These are phyloP conservation scores for Ambrosia artemisiifolia DNA, from an alignment of 129 eudicot species.

Conservation along the genomic window DNA sequence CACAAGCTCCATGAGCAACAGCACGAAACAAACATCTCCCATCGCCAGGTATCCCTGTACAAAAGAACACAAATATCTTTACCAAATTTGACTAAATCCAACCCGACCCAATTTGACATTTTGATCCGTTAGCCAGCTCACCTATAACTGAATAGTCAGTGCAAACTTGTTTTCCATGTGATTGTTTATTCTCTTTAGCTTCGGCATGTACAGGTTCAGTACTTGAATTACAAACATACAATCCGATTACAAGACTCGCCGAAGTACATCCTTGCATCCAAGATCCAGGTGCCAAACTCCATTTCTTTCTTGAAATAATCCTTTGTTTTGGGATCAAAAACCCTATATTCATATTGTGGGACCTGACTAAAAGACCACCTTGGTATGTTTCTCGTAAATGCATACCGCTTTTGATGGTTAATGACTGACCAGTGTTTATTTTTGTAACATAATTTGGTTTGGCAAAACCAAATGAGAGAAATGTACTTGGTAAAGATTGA, in stretches of 20 bases:
- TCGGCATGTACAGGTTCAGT: constrained; percentile 35
- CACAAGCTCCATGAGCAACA: constrained; percentile 95
- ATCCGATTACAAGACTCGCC: constrained; percentile 59
- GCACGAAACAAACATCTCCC: constrained; percentile 98
- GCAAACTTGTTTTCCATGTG: constrained; percentile 78
- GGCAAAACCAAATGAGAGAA: constrained; percentile 29
- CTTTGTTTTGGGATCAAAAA: constrained; percentile 47
- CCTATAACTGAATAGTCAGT: constrained; percentile 86
- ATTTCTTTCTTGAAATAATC: constrained; percentile 41
- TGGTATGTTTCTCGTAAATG: constrained; percentile 33
- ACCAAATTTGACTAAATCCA: background rate
- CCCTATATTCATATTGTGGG: constrained; percentile 32
- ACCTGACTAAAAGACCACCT: constrained; percentile 34
- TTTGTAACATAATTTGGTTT: constrained; percentile 35
- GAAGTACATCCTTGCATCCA: constrained; percentile 46
- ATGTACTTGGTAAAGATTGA: constrained; percentile 30
- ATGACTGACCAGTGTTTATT: constrained; percentile 26
- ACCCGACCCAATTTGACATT: background rate
- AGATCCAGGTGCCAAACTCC: constrained; percentile 43
- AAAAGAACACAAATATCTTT: background rate
- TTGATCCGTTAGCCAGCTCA: constrained; percentile 29
- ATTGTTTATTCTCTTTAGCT: constrained; percentile 50
- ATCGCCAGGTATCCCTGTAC: constrained; percentile 94
- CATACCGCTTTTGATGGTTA: constrained; percentile 37
- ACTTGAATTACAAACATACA: constrained; percentile 52